Conservation (phyloP, 306 rosid species). For the Corylus heterophylla region DNA sequence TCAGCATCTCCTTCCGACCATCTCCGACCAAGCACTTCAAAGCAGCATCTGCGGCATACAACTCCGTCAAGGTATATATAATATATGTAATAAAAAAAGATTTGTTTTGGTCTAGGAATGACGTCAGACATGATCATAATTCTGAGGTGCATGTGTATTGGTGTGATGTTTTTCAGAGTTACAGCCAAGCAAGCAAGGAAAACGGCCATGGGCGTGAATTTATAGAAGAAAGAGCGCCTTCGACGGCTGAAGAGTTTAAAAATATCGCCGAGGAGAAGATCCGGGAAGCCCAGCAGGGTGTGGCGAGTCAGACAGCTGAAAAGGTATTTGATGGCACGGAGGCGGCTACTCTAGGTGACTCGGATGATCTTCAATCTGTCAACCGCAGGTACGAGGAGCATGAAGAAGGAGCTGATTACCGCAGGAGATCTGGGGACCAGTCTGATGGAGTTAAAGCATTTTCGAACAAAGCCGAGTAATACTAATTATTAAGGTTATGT, state of each 20-base stretch:
- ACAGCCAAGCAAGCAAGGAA: constrained; percentile 8
- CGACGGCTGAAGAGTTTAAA: constrained; percentile 28
- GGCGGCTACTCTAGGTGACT: constrained; percentile 17
- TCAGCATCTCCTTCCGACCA: background rate
- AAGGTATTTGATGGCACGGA: constrained; percentile 15
- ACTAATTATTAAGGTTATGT: too few species aligned
- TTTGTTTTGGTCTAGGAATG: background rate
- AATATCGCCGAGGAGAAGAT: constrained; percentile 37
- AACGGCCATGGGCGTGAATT: background rate
- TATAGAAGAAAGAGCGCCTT: constrained; percentile 31
- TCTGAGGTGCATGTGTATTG: background rate
- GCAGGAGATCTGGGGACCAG: constrained; percentile 9
- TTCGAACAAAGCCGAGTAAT: background rate
- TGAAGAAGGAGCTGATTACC: constrained; percentile 4
- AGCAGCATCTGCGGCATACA: background rate
- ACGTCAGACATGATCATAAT: background rate
- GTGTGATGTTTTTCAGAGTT: background rate
- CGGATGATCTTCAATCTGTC: constrained; percentile 6
- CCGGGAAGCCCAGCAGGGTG: constrained; percentile 4
- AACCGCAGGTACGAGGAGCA: constrained; percentile 10
- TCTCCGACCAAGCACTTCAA: constrained; percentile 14
- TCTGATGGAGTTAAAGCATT: background rate
- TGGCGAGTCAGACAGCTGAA: constrained; percentile 19
- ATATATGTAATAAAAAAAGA: too few species aligned
- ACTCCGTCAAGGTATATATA: constrained; percentile 16